A percentile compares a stretch with the other conserved stretches of the same genome.
phyloP scores from a whole-genome alignment of 2,329 filamentous ascomycete genomes.

The Ophiostoma angusticollis region DNA sequence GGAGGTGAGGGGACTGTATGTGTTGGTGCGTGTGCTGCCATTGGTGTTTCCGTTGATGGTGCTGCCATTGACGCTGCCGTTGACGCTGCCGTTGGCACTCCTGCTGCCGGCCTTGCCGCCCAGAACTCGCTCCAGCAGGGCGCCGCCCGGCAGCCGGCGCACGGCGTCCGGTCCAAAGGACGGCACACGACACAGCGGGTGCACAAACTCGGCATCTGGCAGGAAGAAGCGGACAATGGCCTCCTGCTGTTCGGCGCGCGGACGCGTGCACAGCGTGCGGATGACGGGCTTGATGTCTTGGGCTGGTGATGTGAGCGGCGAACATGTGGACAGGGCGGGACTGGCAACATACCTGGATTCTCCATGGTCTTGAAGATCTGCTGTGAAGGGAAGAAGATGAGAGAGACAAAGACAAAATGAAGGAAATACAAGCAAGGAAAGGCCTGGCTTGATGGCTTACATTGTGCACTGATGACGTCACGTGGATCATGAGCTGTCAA shows the following conservation, averaged over 20 bases:
- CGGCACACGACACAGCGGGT: slow-evolving; percentile 32
- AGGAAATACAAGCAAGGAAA: no score
- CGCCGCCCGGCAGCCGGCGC: neutral
- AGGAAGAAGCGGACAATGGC: slow-evolving; percentile 9
- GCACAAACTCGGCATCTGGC: slow-evolving; percentile 11
- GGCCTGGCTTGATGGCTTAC: no score
- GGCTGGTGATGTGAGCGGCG: neutral
- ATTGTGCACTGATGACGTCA: no score
- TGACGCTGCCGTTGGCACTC: no score
- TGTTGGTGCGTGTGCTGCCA: no score
- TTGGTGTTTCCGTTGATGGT: no score
- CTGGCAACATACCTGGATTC: slow-evolving; percentile 5
- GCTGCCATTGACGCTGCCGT: no score
- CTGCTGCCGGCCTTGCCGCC: no score
- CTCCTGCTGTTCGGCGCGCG: slow-evolving; percentile 8
- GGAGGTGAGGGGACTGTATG: slow-evolving; percentile 48
- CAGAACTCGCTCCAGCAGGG: no score
- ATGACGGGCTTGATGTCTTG: slow-evolving; percentile 10
- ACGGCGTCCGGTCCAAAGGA: slow-evolving; percentile 23
- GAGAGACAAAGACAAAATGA: neutral
- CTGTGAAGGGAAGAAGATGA: neutral
- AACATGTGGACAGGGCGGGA: neutral
- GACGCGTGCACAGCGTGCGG: slow-evolving; percentile 6
- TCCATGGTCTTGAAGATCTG: slow-evolving; percentile 9
- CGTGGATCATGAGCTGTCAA: no score